These are phyloP conservation scores for Piper betle DNA, from an alignment of 164 flowering plant species.

Conservation along the genomic window DNA sequence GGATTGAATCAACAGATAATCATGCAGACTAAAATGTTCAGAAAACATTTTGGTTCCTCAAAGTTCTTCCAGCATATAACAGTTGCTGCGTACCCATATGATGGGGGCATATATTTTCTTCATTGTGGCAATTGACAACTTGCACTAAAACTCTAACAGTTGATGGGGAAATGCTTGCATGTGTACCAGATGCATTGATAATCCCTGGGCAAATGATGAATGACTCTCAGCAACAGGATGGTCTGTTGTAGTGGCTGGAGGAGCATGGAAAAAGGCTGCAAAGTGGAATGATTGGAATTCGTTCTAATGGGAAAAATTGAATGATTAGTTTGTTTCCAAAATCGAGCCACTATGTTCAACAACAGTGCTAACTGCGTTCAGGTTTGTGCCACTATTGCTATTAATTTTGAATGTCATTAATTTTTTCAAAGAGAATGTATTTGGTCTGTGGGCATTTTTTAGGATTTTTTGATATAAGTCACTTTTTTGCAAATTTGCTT, in stretches of 20 bases:
- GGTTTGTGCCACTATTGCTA: constrained; percentile 18
- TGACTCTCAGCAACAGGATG: constrained; percentile 50
- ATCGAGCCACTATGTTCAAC: constrained; percentile 53
- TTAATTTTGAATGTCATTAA: no score
- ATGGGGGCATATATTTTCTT: constrained; percentile 55
- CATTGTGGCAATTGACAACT: constrained; percentile 57
- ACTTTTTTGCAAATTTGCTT: no score
- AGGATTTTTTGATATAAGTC: no score
- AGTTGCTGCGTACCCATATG: constrained; percentile 43
- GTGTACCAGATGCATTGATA: constrained; percentile 53
- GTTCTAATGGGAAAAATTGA: constrained; percentile 22
- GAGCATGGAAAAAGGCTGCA: constrained; percentile 74
- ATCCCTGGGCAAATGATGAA: constrained; percentile 25
- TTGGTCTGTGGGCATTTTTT: no score
- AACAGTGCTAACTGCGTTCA: constrained; percentile 67
- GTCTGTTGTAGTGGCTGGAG: constrained; percentile 83
- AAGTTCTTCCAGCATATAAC: constrained; percentile 33
- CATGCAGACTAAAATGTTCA: constrained; percentile 29
- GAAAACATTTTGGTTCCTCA: constrained; percentile 20
- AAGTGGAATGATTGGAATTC: constrained; percentile 46
- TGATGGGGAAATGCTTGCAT: constrained; percentile 69
- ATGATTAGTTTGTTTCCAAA: constrained; percentile 64
- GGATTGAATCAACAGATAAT: constrained; percentile 15
- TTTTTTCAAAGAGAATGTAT: no score
- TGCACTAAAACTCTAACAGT: constrained; percentile 49